These are phyloP conservation scores for Psilocybe sp. DNA, from an alignment of 768 basidiomycete species.

Conservation along the genomic window DNA sequence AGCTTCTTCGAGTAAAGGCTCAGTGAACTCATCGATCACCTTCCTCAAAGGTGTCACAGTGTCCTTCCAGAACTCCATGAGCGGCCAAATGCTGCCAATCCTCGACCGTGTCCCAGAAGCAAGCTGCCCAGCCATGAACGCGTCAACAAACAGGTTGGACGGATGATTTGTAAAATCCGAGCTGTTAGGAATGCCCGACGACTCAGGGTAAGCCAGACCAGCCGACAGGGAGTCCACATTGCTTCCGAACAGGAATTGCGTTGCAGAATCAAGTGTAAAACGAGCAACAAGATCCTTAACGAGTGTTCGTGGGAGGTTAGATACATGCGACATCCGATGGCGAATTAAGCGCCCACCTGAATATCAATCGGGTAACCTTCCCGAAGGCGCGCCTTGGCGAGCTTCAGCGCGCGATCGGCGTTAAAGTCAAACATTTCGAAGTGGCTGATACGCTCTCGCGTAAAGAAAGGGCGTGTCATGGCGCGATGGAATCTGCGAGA, in stretches of 20 bases:
- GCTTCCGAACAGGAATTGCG: constrained; percentile 57
- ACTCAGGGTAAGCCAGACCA: constrained; percentile 45
- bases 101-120: constrained; percentile 33
- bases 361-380: constrained; percentile 56
- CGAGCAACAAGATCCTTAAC: constrained; percentile 43
- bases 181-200: constrained; percentile 8
- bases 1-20: constrained; percentile 36
- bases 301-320: constrained; percentile 39
- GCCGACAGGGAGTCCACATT: constrained; percentile 48
- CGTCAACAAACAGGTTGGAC: constrained; percentile 37
- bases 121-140: constrained; percentile 47
- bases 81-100: constrained; percentile 43
- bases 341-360: constrained; percentile 53
- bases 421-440: constrained; percentile 62
- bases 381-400: constrained; percentile 40
- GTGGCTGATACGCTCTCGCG: constrained; percentile 52
- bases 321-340: constrained; percentile 50
- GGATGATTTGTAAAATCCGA: constrained; percentile 13
- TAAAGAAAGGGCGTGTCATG: constrained; percentile 72
- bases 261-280: constrained; percentile 64
- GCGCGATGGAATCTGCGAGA: constrained; percentile 50
- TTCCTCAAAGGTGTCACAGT: constrained; percentile 35
- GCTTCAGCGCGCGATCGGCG: constrained; percentile 40
- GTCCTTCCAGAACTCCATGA: constrained; percentile 48
- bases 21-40: constrained; percentile 41